A percentile compares a stretch with the other conserved stretches of the same genome.
Evolutionary conservation across 1,139 yeast genomes (phyloP).

Genomic region (Geotrichum histeridarum): DNA sequence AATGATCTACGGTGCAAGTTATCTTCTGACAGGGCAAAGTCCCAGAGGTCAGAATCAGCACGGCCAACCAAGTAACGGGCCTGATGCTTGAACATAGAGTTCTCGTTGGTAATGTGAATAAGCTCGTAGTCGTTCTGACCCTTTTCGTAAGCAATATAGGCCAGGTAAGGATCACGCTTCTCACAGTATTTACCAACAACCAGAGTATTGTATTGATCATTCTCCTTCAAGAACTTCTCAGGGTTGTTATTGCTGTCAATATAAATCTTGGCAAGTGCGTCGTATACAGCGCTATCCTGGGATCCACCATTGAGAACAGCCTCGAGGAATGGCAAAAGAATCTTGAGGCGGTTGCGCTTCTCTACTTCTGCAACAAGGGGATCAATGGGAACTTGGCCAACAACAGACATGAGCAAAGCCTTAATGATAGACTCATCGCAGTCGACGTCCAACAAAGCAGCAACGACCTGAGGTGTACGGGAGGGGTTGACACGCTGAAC

Average conservation of each 20-base stretch:
- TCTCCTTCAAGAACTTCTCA: conserved; percentile 91
- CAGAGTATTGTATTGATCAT: conserved; percentile 79
- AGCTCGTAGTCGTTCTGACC: conserved; percentile 89
- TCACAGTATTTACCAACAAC: conserved; percentile 98
- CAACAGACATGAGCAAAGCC: conserved; percentile 72
- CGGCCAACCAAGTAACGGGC: conserved; percentile 88
- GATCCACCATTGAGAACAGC: conserved; percentile 83
- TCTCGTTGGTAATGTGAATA: conserved; percentile 87
- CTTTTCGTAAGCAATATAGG: conserved; percentile 93
- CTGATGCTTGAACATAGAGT: conserved; percentile 97
- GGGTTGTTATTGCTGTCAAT: conserved; percentile 97
- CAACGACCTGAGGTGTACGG: conserved; percentile 93
- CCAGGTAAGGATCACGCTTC: conserved; percentile 96
- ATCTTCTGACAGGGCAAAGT: conserved; percentile 65
- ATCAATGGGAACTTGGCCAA: conserved; percentile 91
- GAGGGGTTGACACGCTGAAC: conserved; percentile 96
- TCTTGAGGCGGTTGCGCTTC: conserved; percentile 88
- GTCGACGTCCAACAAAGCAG: conserved; percentile 93
- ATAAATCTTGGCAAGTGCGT: conserved; percentile 94
- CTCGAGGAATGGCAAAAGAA: conserved; percentile 88
- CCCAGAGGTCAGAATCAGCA: conserved; percentile 80
- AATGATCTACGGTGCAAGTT: conserved; percentile 85
- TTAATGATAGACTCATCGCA: conserved; percentile 89
- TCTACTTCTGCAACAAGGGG: conserved; percentile 92
- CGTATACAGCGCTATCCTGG: conserved; percentile 85